phyloP scores from a whole-genome alignment of 257 asterid species.

The Solanum sparsipilum region DNA sequence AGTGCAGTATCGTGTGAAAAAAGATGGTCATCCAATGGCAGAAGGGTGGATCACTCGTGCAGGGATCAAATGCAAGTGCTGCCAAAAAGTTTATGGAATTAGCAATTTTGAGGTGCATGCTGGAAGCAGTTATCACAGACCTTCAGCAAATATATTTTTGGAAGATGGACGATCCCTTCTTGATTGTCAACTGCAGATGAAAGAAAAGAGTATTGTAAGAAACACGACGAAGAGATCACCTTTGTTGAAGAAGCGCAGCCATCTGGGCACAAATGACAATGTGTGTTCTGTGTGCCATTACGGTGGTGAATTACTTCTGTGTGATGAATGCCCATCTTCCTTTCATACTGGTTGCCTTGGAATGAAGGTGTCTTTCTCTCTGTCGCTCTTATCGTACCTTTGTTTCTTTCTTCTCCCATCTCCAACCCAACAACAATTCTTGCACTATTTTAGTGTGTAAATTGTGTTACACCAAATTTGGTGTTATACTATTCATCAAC shows the following conservation, averaged over 20 bases:
- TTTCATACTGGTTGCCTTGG: conserved; percentile 64
- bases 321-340: conserved; percentile 73
- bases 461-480: neutral
- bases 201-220: conserved; percentile 3
- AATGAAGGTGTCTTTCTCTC: conserved; percentile 29
- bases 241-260: conserved; percentile 12
- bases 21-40: conserved; percentile 11
- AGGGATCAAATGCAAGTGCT: conserved; percentile 67
- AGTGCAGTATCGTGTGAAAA: conserved; percentile 36
- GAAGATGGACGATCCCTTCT: conserved; percentile 60
- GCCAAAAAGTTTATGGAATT: conserved; percentile 34
- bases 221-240: conserved; percentile 11
- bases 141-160: conserved; percentile 44
- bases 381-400: neutral
- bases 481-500: neutral
- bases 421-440: neutral
- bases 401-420: neutral
- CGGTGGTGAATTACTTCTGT: conserved; percentile 69
- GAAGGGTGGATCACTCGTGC: conserved; percentile 56
- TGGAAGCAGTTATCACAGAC: conserved; percentile 33
- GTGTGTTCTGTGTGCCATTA: conserved; percentile 64
- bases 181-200: conserved; percentile 49
- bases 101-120: conserved; percentile 52
- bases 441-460: neutral
- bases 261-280: conserved; percentile 29